Conservation (phyloP, 495 filamentous ascomycete genomes). For the Penicillium simplicissimum region DNA sequence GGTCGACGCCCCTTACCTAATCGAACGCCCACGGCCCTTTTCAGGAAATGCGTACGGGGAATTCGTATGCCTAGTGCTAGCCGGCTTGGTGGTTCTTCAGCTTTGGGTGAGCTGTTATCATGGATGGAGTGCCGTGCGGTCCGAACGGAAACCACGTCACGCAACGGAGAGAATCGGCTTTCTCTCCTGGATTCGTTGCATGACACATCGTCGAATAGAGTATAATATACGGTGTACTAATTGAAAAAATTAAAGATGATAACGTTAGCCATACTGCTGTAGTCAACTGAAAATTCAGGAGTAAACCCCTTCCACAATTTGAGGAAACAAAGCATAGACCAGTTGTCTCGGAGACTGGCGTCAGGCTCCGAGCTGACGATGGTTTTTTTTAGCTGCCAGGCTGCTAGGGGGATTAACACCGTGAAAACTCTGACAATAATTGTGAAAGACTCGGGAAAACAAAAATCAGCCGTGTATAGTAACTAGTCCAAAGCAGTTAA, state of each 20-base stretch:
- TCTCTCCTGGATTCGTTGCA: not conserved
- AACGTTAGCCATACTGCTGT: not conserved
- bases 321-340: constrained; percentile 5
- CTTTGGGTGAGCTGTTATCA: not conserved
- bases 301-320: not conserved
- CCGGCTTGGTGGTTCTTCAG: no score
- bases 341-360: constrained; percentile 9
- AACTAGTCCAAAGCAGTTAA: not conserved
- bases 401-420: not conserved
- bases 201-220: not conserved
- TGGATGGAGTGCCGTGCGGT: constrained; percentile 20
- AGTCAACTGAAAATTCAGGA: not conserved
- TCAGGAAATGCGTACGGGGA: not conserved
- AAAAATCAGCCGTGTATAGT: not conserved
- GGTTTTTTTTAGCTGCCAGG: not conserved
- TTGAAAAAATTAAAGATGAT: no score
- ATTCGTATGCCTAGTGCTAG: not conserved
- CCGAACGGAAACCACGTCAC: constrained; percentile 30
- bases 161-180: constrained; percentile 11
- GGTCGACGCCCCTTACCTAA: constrained; percentile 1
- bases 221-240: not conserved
- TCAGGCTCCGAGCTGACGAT: constrained; percentile 12
- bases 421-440: not conserved
- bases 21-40: constrained; percentile 1
- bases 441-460: not conserved